Base-by-base conservation (phyloP, 768 basidiomycete genomes). In the Rhizopogon vesiculosus region DNA sequence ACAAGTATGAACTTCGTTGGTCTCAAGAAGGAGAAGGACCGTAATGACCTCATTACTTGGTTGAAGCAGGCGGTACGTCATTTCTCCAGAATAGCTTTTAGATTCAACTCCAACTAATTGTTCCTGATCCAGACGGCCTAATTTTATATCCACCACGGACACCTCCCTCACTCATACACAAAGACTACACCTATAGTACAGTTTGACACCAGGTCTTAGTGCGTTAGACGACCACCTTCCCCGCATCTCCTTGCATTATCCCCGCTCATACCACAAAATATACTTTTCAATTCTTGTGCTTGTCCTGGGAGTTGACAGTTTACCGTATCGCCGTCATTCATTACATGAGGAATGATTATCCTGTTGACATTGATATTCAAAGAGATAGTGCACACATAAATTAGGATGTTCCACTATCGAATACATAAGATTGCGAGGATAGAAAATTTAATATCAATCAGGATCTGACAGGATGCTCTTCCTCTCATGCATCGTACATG, bases 1-100 rank as follows among this genome's bases (percentile, higher is more conserved):
- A 97, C 95, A 50, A 97, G 96, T 79, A 98, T 98, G 95, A 95
- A 94, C 56, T 98, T 97, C 64, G 93, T 94, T 61, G 96, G 96
- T 66, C 76, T 98, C 71, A 98, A 98, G 87, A 98, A 98, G 84
- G 92, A 92, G 9, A 93, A 94, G 82, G 95, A 98, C 72, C 87
- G 95, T 76, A 90, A 85, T 70, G 95, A 98, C 76, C 86, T 98
- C 66, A 82, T 98, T 66, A 84, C 93, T 56, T 84, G 79, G 70
- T 78, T 95, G 65, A 90, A 90, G 79, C 82, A 86, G 51, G 67
- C 82, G 54, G 90, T 91, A 66, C 59, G 87, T 77, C 4, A 18
- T 15, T 13, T 31, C 50, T 44, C 41, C 8, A 15, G 7, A 9
- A 28, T 40, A 18, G 13, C 18, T 39, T 48, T 54, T 16, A 56